These are phyloP conservation scores for Barnettozyma sp. DNA, from an alignment of 805 yeast species.

Conservation along the genomic window DNA sequence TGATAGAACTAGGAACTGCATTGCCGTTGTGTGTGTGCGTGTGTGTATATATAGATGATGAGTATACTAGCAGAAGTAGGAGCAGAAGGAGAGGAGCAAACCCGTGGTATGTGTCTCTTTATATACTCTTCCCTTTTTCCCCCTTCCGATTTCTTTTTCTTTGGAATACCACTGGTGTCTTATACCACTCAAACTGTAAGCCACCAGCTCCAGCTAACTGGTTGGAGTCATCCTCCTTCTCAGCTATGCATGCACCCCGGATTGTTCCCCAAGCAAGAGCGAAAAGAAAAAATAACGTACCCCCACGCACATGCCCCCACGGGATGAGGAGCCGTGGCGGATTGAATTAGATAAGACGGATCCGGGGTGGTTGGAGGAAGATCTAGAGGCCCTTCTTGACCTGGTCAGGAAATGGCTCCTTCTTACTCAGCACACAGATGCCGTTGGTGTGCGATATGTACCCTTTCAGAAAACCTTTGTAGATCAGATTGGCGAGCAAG, in stretches of 20 bases:
- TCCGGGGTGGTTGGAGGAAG: too few species aligned
- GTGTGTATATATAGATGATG: background rate
- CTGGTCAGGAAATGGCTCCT: constrained; percentile 58
- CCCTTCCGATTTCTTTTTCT: background rate
- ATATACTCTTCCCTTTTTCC: too few species aligned
- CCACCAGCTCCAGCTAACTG: too few species aligned
- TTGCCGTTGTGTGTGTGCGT: too few species aligned
- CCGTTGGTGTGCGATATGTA: constrained; percentile 72
- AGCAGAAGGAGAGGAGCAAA: too few species aligned
- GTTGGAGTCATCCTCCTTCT: constrained; percentile 7
- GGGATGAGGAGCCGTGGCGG: too few species aligned
- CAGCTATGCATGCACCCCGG: constrained; percentile 15
- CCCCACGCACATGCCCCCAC: too few species aligned
- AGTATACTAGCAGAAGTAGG: too few species aligned
- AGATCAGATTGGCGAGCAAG: constrained; percentile 57
- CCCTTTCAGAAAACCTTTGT: constrained; percentile 59
- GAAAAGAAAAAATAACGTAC: background rate
- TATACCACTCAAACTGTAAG: too few species aligned
- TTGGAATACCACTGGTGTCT: background rate
- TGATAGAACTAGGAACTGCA: constrained; percentile 46
- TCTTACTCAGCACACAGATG: constrained; percentile 70
- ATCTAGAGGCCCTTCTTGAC: constrained; percentile 10
- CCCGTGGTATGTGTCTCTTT: too few species aligned
- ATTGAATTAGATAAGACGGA: too few species aligned
- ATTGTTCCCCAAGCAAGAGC: constrained; percentile 4